phyloP scores from a whole-genome alignment of 2,329 filamentous ascomycete genomes.

The Aschersonia sp. region DNA sequence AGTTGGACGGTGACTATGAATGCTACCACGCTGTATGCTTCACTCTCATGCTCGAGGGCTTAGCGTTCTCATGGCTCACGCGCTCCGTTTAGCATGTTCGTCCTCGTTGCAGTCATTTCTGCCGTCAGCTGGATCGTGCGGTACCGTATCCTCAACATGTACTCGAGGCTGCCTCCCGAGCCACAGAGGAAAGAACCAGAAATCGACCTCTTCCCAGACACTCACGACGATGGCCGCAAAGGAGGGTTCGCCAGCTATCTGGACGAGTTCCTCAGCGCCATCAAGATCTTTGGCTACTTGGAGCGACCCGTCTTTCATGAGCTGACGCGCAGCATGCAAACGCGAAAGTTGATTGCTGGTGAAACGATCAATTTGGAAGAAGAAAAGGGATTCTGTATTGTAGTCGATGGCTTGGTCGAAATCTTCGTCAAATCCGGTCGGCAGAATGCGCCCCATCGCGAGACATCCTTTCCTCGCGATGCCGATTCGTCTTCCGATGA shows the following conservation, averaged over 20 bases:
- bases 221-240: conserved; percentile 79
- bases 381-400: conserved; percentile 94
- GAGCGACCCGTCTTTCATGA: conserved; percentile 97
- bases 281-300: conserved; percentile 96
- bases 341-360: conserved; percentile 85
- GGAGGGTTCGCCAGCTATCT: conserved; percentile 89
- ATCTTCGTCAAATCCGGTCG: conserved; percentile 90
- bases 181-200: conserved; percentile 93
- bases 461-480: conserved; percentile 15
- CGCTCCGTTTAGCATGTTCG: conserved; percentile 46
- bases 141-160: conserved; percentile 95
- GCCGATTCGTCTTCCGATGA: conserved; percentile 46
- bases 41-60: too few species aligned
- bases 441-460: conserved; percentile 1
- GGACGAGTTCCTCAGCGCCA: conserved; percentile 94
- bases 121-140: conserved; percentile 85
- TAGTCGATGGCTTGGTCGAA: conserved; percentile 90
- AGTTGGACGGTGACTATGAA: conserved; percentile 98
- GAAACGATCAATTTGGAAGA: conserved; percentile 93
- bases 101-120: conserved; percentile 64
- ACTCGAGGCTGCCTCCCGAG: conserved; percentile 82
- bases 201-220: conserved; percentile 87
- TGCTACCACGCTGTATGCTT: conserved; percentile 73
- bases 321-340: conserved; percentile 95
- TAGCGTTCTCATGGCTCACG: conserved; percentile 4